A percentile compares a stretch with the other conserved stretches of the same genome.
Conservation (phyloP, 129 eudicot genomes). For the Artemisia argyi region DNA sequence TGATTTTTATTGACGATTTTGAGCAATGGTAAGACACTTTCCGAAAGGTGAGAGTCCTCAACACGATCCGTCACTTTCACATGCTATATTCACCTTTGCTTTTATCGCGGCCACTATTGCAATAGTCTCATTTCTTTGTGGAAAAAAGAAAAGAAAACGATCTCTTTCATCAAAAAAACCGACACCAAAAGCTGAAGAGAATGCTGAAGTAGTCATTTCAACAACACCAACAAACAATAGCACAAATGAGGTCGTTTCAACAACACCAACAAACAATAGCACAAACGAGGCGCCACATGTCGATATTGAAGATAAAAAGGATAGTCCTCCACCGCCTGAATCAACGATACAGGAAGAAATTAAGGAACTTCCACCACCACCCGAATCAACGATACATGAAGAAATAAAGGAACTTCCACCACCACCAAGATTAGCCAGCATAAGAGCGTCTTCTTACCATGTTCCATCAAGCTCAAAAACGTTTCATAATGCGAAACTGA, state of each 20-base stretch:
- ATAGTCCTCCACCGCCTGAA: constrained; percentile 29
- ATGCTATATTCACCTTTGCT: constrained; percentile 33
- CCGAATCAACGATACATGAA: constrained; percentile 7
- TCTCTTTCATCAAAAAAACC: constrained; percentile 13
- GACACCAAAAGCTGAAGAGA: not conserved
- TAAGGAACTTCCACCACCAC: constrained; percentile 39
- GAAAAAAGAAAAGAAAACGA: constrained; percentile 34
- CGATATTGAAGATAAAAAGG: not conserved
- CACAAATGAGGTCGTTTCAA: not conserved
- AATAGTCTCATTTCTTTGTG: constrained; percentile 60
- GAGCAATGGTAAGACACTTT: constrained; percentile 62
- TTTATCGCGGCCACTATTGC: constrained; percentile 47
- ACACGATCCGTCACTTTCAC: constrained; percentile 36
- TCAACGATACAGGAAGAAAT: not conserved
- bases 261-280: not conserved
- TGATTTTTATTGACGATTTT: constrained; percentile 20
- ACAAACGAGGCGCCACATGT: constrained; percentile 7
- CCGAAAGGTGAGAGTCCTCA: constrained; percentile 33
- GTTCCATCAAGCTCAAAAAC: constrained; percentile 34
- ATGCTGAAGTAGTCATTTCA: not conserved
- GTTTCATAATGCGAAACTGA: constrained; percentile 35
- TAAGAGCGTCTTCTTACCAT: constrained; percentile 46
- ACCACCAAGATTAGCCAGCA: constrained; percentile 41
- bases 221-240: not conserved
- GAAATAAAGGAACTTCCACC: constrained; percentile 41